A percentile compares a stretch with the other conserved stretches of the same genome.
Conservation (phyloP, 2,329 filamentous ascomycete species). For the Curvularia eragrostidis region DNA sequence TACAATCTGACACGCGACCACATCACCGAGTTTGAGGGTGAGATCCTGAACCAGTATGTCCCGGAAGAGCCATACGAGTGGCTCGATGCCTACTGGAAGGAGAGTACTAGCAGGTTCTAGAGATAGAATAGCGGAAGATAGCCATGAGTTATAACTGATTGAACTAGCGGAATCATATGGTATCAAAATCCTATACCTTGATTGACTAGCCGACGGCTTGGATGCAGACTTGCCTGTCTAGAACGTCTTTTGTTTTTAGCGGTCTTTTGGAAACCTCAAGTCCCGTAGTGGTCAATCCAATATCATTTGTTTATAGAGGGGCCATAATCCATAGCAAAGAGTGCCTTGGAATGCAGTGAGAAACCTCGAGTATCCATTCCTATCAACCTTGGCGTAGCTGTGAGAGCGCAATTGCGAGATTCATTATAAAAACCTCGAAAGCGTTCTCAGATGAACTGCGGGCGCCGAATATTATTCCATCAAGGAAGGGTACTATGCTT, state of each 20-base stretch:
- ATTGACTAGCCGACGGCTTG: neutral
- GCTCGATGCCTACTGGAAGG: conserved; percentile 31
- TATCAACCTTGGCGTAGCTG: neutral
- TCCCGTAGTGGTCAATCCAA: neutral
- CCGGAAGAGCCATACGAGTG: conserved; percentile 33
- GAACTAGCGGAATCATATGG: neutral
- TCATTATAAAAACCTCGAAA: too few relatives aligned
- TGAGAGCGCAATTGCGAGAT: neutral
- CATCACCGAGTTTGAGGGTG: conserved; percentile 32
- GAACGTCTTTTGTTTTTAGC: neutral
- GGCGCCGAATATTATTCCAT: too few relatives aligned
- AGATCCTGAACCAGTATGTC: conserved; percentile 25
- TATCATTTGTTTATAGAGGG: too few relatives aligned
- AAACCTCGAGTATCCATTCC: neutral
- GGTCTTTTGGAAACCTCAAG: too few relatives aligned
- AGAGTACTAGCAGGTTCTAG: conserved; percentile 6
- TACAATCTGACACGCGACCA: conserved; percentile 35
- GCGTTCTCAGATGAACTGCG: too few relatives aligned
- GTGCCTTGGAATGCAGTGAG: too few relatives aligned
- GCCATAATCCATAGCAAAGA: neutral
- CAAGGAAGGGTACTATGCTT: neutral
- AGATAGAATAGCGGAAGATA: neutral
- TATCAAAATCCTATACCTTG: neutral
- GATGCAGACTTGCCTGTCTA: neutral
- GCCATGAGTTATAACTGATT: neutral